Percentiles rank a stretch among this genome's conserved stretches.
Conservation (phyloP, 768 basidiomycete genomes). For the Leccinum imitatum region DNA sequence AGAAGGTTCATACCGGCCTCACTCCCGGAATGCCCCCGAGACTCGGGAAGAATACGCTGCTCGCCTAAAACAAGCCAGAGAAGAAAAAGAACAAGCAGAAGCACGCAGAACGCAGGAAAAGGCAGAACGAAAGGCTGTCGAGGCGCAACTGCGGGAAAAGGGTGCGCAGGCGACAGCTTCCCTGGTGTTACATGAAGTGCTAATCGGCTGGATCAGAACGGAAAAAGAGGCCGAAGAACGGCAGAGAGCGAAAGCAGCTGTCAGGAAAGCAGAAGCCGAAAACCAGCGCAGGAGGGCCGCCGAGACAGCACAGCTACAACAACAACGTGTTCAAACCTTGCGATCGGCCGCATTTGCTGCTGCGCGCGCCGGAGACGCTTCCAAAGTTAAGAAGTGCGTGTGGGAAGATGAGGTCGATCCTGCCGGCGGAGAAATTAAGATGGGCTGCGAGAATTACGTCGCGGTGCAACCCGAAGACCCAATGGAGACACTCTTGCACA, state of each 20-base stretch:
- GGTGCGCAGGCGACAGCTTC: constrained; percentile 35
- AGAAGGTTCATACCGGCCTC: constrained; percentile 24
- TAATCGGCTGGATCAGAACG: constrained; percentile 38
- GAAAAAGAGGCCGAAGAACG: constrained; percentile 52
- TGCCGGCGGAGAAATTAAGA: constrained; percentile 65
- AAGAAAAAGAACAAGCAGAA: constrained; percentile 56
- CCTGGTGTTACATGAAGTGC: constrained; percentile 6
- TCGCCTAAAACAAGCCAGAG: constrained; percentile 47
- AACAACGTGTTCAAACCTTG: constrained; percentile 50
- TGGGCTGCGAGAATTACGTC: constrained; percentile 53
- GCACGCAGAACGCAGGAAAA: constrained; percentile 47
- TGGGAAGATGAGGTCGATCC: constrained; percentile 74
- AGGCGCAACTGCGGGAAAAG: constrained; percentile 48
- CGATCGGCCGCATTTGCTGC: constrained; percentile 67
- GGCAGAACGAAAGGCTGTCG: constrained; percentile 45
- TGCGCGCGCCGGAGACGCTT: constrained; percentile 53
- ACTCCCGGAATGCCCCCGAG: constrained; percentile 34
- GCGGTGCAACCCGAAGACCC: constrained; percentile 47
- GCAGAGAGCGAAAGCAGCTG: constrained; percentile 52
- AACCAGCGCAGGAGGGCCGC: constrained; percentile 47
- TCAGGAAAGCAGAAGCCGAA: constrained; percentile 57
- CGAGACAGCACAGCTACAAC: constrained; percentile 45
- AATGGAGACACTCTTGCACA: constrained; percentile 70
- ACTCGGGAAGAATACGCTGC: constrained; percentile 52
- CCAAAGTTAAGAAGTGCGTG: constrained; percentile 59